Evolutionary conservation across 225 moss, liverwort and hornwort species (phyloP), one percentile per base, ranked within the genome.

Genomic region (Climacium dendroides): DNA sequence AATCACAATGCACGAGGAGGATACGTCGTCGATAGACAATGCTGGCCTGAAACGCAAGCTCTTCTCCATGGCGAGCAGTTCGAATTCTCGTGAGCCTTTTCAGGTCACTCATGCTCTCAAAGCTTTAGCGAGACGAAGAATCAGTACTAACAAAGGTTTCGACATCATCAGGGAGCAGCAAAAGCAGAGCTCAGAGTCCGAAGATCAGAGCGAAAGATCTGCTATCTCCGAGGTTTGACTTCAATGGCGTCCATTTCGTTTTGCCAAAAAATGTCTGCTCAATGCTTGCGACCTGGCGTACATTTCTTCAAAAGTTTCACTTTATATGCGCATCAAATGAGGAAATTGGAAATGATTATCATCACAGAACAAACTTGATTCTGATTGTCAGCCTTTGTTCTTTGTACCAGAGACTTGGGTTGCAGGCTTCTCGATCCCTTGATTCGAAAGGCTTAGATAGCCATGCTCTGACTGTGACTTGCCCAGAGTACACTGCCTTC

Each of bases 11-110:
- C 74, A 86, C 45, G 91, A 88, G 50, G 92, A 89, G 57, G 88
- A 87, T 74, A 41, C 79, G 76, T 87, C 86, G 37, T 45, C 50
- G 28, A 84, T 77, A 39, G 86, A 85, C 45, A 88, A 74, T 71
- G 78, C 90, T 59, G 87, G 91, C 32, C 59, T 93, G 52, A 93
- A 93, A 71, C 93, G 90, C 87, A 93, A 93, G 87, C 91, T 88
- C 26, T 88, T 91, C 83, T 70, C 87, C 69, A 69, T 88, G 28
- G 43, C 87, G 28, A 75, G 73, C 47, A 85, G 82, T 61, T 88
- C 91, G 65, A 87, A 86, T 76, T 70, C 80, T 52, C 90, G 83
- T 32, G 80, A 87, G 77, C 74, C 71, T 39, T 90, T 87, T 41
- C 89, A 90, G 75, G 81, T 85, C 70, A 55, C 83, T 74, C 84